Conservation (phyloP, 768 basidiomycete species). For the Ramaria sp. region DNA sequence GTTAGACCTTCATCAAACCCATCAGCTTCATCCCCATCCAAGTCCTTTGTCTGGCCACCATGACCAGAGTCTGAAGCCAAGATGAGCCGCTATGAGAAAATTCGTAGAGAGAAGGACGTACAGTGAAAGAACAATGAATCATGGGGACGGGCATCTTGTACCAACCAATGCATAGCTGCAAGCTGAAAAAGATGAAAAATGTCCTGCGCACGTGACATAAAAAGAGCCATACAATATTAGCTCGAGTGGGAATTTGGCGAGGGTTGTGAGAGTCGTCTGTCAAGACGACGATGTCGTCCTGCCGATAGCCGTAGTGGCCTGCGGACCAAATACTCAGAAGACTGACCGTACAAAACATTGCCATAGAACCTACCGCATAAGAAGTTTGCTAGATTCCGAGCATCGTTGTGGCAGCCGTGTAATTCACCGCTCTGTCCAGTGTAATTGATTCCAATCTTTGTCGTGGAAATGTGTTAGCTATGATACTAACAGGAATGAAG, state of each 20-base stretch:
- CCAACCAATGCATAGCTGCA: constrained; percentile 88
- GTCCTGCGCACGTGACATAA: background rate
- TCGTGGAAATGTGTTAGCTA: no score
- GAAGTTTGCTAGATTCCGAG: constrained; percentile 69
- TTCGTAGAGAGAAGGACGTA: constrained; percentile 20
- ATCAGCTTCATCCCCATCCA: constrained; percentile 75
- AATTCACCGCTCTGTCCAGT: constrained; percentile 54
- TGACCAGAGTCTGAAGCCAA: constrained; percentile 72
- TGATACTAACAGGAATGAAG: background rate
- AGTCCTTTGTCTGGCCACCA: constrained; percentile 81
- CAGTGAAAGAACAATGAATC: constrained; percentile 91
- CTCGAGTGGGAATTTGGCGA: constrained; percentile 58
- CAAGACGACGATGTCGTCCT: constrained; percentile 77
- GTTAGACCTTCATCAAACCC: constrained; percentile 63
- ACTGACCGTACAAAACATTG: background rate
- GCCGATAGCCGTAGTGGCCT: constrained; percentile 56
- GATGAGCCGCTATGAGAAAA: background rate
- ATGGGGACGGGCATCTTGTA: constrained; percentile 61
- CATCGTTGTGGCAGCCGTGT: constrained; percentile 88
- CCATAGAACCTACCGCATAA: constrained; percentile 41
- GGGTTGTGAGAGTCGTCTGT: constrained; percentile 63
- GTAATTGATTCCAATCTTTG: constrained; percentile 86
- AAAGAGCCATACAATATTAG: constrained; percentile 57
- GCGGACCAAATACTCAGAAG: background rate
- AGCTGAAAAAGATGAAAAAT: constrained; percentile 28